phyloP scores from a whole-genome alignment of 179 eudicot genomes.

The Drosera spatulata region DNA sequence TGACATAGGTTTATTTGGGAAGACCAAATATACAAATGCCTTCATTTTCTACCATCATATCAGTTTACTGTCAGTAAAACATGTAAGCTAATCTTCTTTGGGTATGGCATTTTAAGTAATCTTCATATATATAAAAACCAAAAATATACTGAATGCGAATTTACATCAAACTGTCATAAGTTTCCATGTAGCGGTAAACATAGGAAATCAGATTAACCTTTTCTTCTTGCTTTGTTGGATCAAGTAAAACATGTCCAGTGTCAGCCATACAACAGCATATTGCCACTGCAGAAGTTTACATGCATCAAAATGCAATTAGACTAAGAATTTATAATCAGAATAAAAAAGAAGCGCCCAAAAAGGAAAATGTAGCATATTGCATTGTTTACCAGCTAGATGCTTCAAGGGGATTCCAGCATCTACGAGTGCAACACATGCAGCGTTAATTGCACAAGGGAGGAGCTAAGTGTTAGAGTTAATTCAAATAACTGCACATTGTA shows the following conservation, averaged over 20 bases:
- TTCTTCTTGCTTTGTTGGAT: constrained; percentile 77
- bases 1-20: constrained; percentile 52
- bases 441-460: constrained; percentile 92
- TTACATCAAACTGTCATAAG: no score
- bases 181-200: background rate
- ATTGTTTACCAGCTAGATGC: constrained; percentile 70
- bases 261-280: constrained; percentile 74
- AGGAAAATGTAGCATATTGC: background rate
- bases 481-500: no score
- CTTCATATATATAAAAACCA: background rate
- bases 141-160: no score
- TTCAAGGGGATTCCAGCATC: constrained; percentile 93
- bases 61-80: no score
- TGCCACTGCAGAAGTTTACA: constrained; percentile 68
- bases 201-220: constrained; percentile 29
- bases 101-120: no score
- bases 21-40: constrained; percentile 72
- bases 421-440: constrained; percentile 93
- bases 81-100: background rate
- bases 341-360: no score
- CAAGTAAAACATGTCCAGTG: constrained; percentile 53
- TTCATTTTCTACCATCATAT: constrained; percentile 57
- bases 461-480: no score
- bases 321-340: no score
- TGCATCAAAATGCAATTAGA: no score